Percentiles rank a stretch among this genome's conserved stretches.
Evolutionary conservation across 176 grass and related monocot genomes (phyloP).

Genomic region (Oryza glaberrima): DNA sequence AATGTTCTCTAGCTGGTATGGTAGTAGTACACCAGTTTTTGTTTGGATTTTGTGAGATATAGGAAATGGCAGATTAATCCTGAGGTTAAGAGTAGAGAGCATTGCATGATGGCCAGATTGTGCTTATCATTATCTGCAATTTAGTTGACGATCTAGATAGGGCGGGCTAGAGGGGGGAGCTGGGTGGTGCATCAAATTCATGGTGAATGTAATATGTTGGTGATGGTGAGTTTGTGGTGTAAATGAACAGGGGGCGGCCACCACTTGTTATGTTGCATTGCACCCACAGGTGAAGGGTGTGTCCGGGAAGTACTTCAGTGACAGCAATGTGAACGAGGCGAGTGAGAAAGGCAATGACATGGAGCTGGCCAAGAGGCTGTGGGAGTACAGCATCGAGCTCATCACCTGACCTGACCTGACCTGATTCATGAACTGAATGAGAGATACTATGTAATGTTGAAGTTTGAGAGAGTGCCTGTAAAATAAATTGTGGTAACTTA

Average conservation of each 20-base stretch:
- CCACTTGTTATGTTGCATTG: conserved; percentile 78
- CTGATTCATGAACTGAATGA: background rate
- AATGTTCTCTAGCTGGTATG: background rate
- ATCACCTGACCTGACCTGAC: background rate
- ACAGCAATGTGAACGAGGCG: conserved; percentile 71
- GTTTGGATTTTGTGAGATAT: background rate
- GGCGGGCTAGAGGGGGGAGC: background rate
- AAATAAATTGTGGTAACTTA: no score
- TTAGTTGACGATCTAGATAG: background rate
- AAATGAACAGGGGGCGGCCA: conserved; percentile 73
- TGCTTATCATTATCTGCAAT: background rate
- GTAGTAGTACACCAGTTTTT: background rate
- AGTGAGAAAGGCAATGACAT: conserved; percentile 67
- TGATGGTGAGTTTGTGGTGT: background rate
- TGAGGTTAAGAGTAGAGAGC: background rate
- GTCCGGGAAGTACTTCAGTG: conserved; percentile 65
- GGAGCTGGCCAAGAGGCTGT: conserved; percentile 71
- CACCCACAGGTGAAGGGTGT: conserved; percentile 69
- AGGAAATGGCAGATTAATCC: no score
- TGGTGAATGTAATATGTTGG: background rate
- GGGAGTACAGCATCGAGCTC: conserved; percentile 81
- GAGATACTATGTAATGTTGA: background rate
- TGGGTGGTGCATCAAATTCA: background rate
- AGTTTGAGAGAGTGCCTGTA: no score
- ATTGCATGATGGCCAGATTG: background rate